Conservation (phyloP, 371 early-diverging fungal species). For the Mucor piriformis region DNA sequence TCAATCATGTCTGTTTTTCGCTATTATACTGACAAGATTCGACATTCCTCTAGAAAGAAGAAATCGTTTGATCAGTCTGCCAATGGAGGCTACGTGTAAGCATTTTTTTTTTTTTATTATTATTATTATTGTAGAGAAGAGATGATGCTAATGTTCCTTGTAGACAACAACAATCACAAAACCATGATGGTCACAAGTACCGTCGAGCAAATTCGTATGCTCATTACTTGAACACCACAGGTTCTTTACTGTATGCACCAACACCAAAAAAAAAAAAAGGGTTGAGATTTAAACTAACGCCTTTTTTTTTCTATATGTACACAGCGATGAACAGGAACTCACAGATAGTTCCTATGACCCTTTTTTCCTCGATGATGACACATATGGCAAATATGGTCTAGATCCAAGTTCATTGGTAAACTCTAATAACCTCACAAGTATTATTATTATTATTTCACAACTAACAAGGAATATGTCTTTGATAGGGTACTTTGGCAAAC, state of each 20-base stretch:
- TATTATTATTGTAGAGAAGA: too few species aligned
- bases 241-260: conserved; percentile 36
- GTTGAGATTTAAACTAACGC: background rate
- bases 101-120: background rate
- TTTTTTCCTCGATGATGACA: conserved; percentile 65
- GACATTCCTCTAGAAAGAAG: conserved; percentile 38
- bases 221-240: conserved; percentile 43
- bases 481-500: conserved; percentile 12
- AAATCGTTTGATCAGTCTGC: conserved; percentile 14
- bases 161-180: conserved; percentile 50
- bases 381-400: conserved; percentile 33
- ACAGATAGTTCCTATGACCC: conserved; percentile 50
- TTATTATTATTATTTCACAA: background rate
- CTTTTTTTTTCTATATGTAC: background rate
- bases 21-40: conserved; percentile 54
- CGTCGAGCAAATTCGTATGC: conserved; percentile 49
- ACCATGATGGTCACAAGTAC: conserved; percentile 35
- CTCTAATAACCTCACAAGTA: background rate
- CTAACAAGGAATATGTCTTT: too few species aligned
- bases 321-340: conserved; percentile 10
- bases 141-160: background rate
- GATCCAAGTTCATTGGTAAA: conserved; percentile 40
- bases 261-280: too few species aligned
- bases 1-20: conserved; percentile 49
- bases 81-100: conserved; percentile 53